phyloP scores from a whole-genome alignment of 805 yeast species.

The Deakozyma indianensis region DNA sequence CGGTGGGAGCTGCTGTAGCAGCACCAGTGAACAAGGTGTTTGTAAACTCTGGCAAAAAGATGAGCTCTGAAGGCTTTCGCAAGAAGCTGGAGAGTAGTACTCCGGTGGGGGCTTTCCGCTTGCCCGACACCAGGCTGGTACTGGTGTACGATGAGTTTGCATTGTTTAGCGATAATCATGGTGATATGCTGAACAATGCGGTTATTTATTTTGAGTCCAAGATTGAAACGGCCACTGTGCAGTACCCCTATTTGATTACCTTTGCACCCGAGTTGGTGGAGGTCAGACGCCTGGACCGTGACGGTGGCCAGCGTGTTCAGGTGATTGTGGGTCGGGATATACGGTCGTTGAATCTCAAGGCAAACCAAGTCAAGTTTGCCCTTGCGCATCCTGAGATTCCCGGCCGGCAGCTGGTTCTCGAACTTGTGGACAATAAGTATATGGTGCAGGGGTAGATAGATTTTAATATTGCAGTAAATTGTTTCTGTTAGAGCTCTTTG shows the following conservation, averaged over 20 bases:
- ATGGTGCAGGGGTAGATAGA: slow-evolving; percentile 7
- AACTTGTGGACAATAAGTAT: slow-evolving; percentile 19
- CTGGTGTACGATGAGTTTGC: slow-evolving; percentile 62
- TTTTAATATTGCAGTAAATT: too few species aligned
- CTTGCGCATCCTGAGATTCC: slow-evolving; percentile 53
- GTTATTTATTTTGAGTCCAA: slow-evolving; percentile 27
- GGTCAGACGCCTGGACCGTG: slow-evolving; percentile 38
- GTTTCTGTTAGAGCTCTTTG: too few species aligned
- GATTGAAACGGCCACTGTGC: slow-evolving; percentile 24
- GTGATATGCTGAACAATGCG: slow-evolving; percentile 24
- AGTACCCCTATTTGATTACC: slow-evolving; percentile 35
- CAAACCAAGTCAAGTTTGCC: slow-evolving; percentile 26
- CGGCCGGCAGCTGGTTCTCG: slow-evolving; percentile 47
- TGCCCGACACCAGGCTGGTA: slow-evolving; percentile 38
- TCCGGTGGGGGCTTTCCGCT: slow-evolving; percentile 52
- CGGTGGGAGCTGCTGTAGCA: slow-evolving; percentile 20
- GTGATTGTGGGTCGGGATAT: slow-evolving; percentile 62
- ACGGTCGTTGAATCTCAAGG: slow-evolving; percentile 25
- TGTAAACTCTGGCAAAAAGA: slow-evolving; percentile 27
- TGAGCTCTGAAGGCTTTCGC: slow-evolving; percentile 17
- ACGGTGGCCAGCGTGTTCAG: slow-evolving; percentile 34
- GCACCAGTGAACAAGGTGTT: slow-evolving; percentile 10
- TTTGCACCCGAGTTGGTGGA: slow-evolving; percentile 58
- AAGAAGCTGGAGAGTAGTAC: slow-evolving; percentile 25
- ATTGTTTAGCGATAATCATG: slow-evolving; percentile 42